phyloP scores from a whole-genome alignment of 768 basidiomycete genomes.

The Rhizopogon rudus region DNA sequence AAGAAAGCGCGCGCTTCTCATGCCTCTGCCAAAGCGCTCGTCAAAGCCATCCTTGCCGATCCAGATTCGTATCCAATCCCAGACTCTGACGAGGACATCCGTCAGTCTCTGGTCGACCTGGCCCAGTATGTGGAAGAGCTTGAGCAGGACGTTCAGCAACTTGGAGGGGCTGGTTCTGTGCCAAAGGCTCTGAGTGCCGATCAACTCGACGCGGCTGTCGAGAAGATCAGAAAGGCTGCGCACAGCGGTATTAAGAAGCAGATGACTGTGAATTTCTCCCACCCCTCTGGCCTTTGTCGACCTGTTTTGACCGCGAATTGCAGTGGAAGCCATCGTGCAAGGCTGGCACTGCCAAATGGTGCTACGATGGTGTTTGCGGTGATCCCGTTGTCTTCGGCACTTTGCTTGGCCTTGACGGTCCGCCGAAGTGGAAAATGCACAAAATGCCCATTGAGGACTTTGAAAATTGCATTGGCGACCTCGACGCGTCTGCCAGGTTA shows the following conservation, averaged over 20 bases:
- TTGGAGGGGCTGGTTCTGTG: neutral
- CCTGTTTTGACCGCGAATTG: neutral
- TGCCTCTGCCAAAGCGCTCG: conserved; percentile 29
- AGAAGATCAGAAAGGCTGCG: conserved; percentile 40
- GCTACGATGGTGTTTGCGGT: conserved; percentile 48
- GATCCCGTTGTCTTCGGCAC: conserved; percentile 44
- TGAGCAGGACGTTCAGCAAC: conserved; percentile 23
- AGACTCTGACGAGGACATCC: conserved; percentile 26
- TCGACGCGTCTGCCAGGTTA: conserved; percentile 34
- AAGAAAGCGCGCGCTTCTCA: conserved; percentile 27
- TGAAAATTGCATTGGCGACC: conserved; percentile 25
- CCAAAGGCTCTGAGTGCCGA: conserved; percentile 31
- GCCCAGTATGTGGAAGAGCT: conserved; percentile 29
- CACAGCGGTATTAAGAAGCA: conserved; percentile 48
- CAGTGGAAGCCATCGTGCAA: conserved; percentile 52
- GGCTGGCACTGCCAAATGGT: conserved; percentile 39
- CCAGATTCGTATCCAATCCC: conserved; percentile 31
- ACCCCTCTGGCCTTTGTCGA: neutral
- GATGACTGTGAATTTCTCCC: conserved; percentile 33
- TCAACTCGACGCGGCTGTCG: conserved; percentile 37
- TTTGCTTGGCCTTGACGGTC: conserved; percentile 36
- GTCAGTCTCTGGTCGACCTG: conserved; percentile 24
- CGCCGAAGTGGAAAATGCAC: conserved; percentile 47
- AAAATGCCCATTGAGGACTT: conserved; percentile 36
- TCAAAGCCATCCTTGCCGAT: conserved; percentile 35